Percentiles rank a stretch among this genome's conserved stretches.
These are phyloP conservation scores for Phytophthora hybrid DNA, from an alignment of 352 stramenopile species.

Conservation along the genomic window DNA sequence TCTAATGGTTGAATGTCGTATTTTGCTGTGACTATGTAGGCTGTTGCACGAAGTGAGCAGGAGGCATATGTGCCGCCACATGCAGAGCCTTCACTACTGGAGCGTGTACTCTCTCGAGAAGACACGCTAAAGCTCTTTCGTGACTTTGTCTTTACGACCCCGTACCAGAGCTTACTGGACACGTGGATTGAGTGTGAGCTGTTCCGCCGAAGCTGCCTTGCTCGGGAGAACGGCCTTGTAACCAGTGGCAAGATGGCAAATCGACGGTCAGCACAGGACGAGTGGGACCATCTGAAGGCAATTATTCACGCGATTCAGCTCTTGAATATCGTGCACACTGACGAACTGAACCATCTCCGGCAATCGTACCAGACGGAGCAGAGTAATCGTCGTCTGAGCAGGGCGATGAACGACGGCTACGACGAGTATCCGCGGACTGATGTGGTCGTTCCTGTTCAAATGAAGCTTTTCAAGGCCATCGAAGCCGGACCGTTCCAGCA, in stretches of 20 bases:
- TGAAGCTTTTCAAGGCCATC: slow-evolving; percentile 83
- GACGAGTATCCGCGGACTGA: slow-evolving; percentile 78
- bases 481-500: slow-evolving; percentile 82
- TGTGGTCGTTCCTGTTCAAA: slow-evolving; percentile 77
- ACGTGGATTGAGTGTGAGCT: slow-evolving; percentile 89
- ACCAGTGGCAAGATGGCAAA: slow-evolving; percentile 36
- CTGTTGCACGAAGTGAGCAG: slow-evolving; percentile 68
- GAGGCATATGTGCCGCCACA: slow-evolving; percentile 51
- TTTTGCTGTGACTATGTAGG: slow-evolving; percentile 33
- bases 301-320: slow-evolving; percentile 68
- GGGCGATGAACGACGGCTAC: slow-evolving; percentile 69
- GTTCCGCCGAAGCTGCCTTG: slow-evolving; percentile 76
- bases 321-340: slow-evolving; percentile 61
- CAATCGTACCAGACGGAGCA: slow-evolving; percentile 78
- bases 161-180: slow-evolving; percentile 73
- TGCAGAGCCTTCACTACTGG: slow-evolving; percentile 67
- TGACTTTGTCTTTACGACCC: slow-evolving; percentile 75
- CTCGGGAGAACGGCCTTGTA: slow-evolving; percentile 61
- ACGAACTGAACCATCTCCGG: slow-evolving; percentile 64
- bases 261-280: slow-evolving; percentile 63
- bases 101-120: slow-evolving; percentile 76
- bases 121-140: slow-evolving; percentile 84
- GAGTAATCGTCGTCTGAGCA: slow-evolving; percentile 70
- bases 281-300: slow-evolving; percentile 81
- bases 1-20: neutral